A percentile compares a stretch with the other conserved stretches of the same genome.
Evolutionary conservation across 2,329 filamentous ascomycete species (phyloP).

Genomic region (Cordyceps cateniannulata): DNA sequence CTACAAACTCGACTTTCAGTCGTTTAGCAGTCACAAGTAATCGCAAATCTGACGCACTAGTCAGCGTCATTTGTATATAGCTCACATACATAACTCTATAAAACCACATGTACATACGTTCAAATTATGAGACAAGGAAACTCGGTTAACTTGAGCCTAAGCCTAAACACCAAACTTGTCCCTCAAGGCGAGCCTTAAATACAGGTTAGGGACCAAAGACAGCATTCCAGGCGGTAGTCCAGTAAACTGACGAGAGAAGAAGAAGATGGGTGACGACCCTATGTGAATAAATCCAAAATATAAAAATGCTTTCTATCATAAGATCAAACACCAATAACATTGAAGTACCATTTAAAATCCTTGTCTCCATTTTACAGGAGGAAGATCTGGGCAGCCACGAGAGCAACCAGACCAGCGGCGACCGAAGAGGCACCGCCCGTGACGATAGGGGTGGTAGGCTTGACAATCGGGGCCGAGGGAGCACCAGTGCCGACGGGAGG

Average conservation of each 20-base stretch:
- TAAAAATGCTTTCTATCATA: conserved; percentile 9
- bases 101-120: neutral
- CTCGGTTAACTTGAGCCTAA: neutral
- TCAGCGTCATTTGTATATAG: neutral
- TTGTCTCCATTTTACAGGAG: neutral
- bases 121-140: neutral
- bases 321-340: conserved; percentile 7
- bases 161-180: neutral
- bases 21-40: neutral
- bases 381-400: conserved; percentile 9
- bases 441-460: neutral
- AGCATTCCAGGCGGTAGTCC: neutral
- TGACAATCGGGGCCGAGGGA: neutral
- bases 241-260: conserved; percentile 1
- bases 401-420: conserved; percentile 2
- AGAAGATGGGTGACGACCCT: neutral
- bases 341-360: neutral
- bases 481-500: neutral
- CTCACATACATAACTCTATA: neutral
- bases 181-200: neutral
- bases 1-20: neutral
- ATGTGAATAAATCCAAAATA: conserved; percentile 1
- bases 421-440: conserved; percentile 6
- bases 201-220: neutral
- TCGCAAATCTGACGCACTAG: too few relatives aligned